Evolutionary conservation across 192 early-diverging fungal species (phyloP).

Genomic region (Coemansia sp.): DNA sequence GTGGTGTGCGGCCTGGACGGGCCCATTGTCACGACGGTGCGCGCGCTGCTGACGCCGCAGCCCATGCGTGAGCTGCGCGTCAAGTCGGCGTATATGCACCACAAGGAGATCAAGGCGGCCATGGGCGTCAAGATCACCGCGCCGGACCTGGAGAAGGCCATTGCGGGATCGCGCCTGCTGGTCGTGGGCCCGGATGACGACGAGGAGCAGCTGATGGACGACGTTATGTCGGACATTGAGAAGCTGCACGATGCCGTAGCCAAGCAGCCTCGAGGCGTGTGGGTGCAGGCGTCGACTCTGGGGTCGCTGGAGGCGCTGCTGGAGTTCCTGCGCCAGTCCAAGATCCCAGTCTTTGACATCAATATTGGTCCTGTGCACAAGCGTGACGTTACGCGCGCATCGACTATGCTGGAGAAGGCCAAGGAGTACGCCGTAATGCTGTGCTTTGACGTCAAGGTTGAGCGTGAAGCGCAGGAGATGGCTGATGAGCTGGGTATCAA

Average conservation of each 20-base stretch:
- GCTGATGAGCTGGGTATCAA: constrained; percentile 90
- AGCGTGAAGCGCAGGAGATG: constrained; percentile 85
- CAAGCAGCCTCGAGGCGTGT: constrained; percentile 87
- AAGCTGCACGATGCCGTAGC: constrained; percentile 75
- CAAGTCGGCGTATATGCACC: constrained; percentile 94
- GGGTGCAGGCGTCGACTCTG: constrained; percentile 97
- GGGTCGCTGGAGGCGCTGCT: constrained; percentile 97
- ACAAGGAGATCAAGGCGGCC: constrained; percentile 95
- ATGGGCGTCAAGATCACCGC: constrained; percentile 96
- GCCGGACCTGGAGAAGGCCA: constrained; percentile 90
- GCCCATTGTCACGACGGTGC: constrained; percentile 87
- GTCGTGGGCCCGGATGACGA: constrained; percentile 95
- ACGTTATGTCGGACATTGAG: constrained; percentile 90
- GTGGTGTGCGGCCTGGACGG: constrained; percentile 92
- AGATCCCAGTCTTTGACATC: constrained; percentile 96
- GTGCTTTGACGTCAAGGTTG: constrained; percentile 90
- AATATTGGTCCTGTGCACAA: constrained; percentile 98
- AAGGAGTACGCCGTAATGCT: constrained; percentile 82
- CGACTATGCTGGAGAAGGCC: constrained; percentile 89
- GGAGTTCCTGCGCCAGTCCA: constrained; percentile 81
- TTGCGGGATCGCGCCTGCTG: constrained; percentile 94
- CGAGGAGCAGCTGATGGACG: constrained; percentile 90
- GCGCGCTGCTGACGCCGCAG: constrained; percentile 98
- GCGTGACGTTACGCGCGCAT: constrained; percentile 90
- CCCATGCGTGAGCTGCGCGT: constrained; percentile 96